Conservation (phyloP, 1,139 yeast genomes). For the Yamadazyma pseudoaaseri region DNA sequence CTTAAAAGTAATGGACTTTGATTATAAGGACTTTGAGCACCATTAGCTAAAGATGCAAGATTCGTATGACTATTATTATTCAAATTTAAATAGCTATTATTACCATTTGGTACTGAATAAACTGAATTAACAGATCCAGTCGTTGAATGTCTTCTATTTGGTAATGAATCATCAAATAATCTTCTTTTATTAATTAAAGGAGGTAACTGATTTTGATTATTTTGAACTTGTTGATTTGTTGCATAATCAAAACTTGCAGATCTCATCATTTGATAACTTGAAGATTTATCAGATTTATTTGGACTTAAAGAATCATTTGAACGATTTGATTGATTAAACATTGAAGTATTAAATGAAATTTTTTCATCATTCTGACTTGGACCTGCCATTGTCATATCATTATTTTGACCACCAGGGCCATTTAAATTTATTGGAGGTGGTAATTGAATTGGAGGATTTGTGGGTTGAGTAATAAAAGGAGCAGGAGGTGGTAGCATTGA, state of each 20-base stretch:
- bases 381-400: slow-evolving; percentile 3
- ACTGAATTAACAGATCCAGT: slow-evolving; percentile 20
- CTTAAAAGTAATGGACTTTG: slow-evolving; percentile 29
- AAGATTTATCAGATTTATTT: slow-evolving; percentile 4
- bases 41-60: slow-evolving; percentile 5
- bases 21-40: slow-evolving; percentile 14
- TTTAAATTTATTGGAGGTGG: slow-evolving; percentile 1
- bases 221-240: slow-evolving; percentile 10
- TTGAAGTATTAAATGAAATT: slow-evolving; percentile 39
- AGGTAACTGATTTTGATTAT: slow-evolving; percentile 16
- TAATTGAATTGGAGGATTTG: slow-evolving; percentile 1
- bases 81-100: slow-evolving; percentile 13
- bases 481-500: slow-evolving; percentile 5
- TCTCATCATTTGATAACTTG: slow-evolving; percentile 13
- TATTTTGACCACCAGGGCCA: slow-evolving; percentile 2
- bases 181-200: slow-evolving; percentile 28
- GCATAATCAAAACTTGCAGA: slow-evolving; percentile 35
- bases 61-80: slow-evolving; percentile 6
- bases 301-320: slow-evolving; percentile 12
- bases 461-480: slow-evolving; percentile 3
- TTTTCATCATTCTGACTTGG: slow-evolving; percentile 10
- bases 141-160: slow-evolving; percentile 28
- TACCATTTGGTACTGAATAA: slow-evolving; percentile 15
- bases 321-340: slow-evolving; percentile 21
- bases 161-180: slow-evolving; percentile 26